phyloP scores from a whole-genome alignment of 371 early-diverging fungal genomes.

The Syncephalis plumigaleata region DNA sequence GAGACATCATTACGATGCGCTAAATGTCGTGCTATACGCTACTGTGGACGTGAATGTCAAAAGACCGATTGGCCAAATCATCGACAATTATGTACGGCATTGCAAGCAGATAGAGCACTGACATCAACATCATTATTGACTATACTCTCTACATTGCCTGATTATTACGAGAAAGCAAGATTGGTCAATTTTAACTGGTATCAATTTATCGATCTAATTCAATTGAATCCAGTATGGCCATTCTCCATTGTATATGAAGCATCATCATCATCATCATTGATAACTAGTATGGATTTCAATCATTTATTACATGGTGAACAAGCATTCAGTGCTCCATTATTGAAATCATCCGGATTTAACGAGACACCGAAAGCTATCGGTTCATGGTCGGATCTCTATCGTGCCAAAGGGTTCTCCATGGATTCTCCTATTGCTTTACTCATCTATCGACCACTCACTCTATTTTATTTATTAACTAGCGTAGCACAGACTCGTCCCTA shows the following conservation, averaged over 20 bases:
- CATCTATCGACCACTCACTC: background rate
- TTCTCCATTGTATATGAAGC: no score
- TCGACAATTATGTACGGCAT: background rate
- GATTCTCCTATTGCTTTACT: background rate
- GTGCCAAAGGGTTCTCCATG: background rate
- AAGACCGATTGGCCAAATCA: background rate
- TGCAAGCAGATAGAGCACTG: background rate
- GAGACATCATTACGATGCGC: background rate
- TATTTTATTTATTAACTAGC: background rate
- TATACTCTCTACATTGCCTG: no score
- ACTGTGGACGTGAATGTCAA: slow-evolving; percentile 1
- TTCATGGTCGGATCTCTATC: background rate
- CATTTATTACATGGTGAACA: background rate
- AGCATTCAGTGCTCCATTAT: background rate
- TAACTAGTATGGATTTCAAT: no score
- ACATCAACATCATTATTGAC: no score
- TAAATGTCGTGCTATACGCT: background rate
- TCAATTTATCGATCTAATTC: background rate
- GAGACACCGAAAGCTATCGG: background rate
- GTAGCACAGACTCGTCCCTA: background rate
- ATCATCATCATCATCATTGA: background rate
- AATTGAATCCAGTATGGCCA: background rate
- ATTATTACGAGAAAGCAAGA: background rate
- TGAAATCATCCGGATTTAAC: background rate
- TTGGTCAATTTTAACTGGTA: background rate